Evolutionary conservation across 306 rosid species (phyloP), one percentile per base, ranked within the genome.

Genomic region (Begonia masoniana): DNA sequence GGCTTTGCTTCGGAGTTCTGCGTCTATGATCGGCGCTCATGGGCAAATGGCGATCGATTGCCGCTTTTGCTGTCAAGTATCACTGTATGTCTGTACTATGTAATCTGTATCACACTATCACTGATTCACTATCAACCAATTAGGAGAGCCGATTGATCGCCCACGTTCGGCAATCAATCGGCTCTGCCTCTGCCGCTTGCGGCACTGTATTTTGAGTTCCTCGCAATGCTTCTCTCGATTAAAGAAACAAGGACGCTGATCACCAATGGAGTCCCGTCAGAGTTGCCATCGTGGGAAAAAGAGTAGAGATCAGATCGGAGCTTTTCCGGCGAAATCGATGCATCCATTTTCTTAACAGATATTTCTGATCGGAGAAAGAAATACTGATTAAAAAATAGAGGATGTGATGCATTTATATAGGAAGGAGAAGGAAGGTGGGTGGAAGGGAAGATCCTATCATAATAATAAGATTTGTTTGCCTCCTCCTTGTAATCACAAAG

Each of bases 301-400:
- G 77, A 78, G 47, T 84, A 88, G 58, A 88, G 62, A 63, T 88
- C 96, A 54, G 87, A 83, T 66, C 82, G 78, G 12, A 88, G 83
- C 64, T 66, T 88, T 61, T 85, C 71, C 13, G 96, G 96, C 7
- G 96, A 88, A 50, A 88, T 81, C 65, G 64, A 54, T 43, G 9
- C 39, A 7, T 31, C 39, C 39, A 31, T 31, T 31, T 31, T 31
- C 3, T 21, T 21, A 21, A 21, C 24, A n/a, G 39, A 31, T 31
- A 31, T 31, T 31, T 31, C 39, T 31, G 39, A 31, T 31, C 39
- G n/a, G 13, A 57, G 58, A 46, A 56, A 35, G 62, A 54, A 57
- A 57, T 54, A 57, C 21, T 68, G 68, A 57, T 76, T 71, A 70
- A 78, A 19, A 69, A 57, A 62, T 51, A 43, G 65, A 43, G 52